Evolutionary conservation across 495 filamentous ascomycete species (phyloP).

Genomic region (Annulohypoxylon moriforme): DNA sequence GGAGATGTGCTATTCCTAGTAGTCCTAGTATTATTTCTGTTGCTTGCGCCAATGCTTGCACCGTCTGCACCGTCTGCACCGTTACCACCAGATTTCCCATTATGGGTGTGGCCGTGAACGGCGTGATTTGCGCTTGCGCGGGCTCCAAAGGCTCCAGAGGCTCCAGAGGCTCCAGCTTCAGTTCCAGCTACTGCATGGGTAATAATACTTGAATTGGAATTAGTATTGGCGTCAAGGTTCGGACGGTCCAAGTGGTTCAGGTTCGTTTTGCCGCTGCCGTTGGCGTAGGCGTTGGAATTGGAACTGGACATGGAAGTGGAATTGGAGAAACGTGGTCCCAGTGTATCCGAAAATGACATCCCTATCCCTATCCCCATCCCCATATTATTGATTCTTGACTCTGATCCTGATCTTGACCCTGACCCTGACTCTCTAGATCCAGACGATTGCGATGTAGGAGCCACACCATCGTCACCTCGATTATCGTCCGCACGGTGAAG

Average conservation of each 20-base stretch:
- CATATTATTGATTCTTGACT: conserved; percentile 30
- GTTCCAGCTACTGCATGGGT: conserved; percentile 31
- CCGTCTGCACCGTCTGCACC: conserved; percentile 21
- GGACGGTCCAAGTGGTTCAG: not conserved
- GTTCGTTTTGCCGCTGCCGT: conserved; percentile 17
- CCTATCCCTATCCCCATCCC: conserved; percentile 20
- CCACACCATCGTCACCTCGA: conserved; percentile 48
- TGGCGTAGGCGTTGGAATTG: conserved; percentile 7
- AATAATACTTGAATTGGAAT: conserved; percentile 23
- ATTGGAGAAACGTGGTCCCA: conserved; percentile 48
- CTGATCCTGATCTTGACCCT: conserved; percentile 27
- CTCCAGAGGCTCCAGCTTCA: conserved; percentile 7
- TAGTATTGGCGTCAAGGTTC: conserved; percentile 38
- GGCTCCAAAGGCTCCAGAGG: not conserved
- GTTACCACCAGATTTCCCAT: conserved; percentile 36
- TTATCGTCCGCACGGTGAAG: conserved; percentile 57
- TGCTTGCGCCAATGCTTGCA: conserved; percentile 29
- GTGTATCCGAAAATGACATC: conserved; percentile 41
- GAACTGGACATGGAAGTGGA: conserved; percentile 9
- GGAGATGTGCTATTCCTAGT: conserved; percentile 40
- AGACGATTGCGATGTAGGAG: conserved; percentile 20
- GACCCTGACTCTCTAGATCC: conserved; percentile 26
- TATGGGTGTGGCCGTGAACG: conserved; percentile 33
- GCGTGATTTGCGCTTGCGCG: conserved; percentile 24
- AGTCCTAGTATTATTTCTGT: conserved; percentile 18